phyloP scores from a whole-genome alignment of 2,329 filamentous ascomycete species.

The Fusarium cicatricum region DNA sequence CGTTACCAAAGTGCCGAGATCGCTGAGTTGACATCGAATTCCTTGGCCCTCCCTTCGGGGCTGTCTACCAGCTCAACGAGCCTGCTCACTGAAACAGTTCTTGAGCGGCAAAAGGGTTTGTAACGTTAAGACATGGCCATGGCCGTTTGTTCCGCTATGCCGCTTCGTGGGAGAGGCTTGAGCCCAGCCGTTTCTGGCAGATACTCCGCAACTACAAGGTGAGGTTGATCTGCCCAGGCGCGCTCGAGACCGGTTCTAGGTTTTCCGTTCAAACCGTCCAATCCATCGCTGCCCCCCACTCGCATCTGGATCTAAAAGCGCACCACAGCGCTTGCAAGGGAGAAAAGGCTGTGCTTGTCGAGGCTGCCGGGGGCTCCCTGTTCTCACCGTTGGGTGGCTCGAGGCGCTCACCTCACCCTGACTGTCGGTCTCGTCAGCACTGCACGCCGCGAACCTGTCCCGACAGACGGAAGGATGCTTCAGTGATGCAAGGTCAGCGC shows the following conservation, averaged over 20 bases:
- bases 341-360: constrained; percentile 28
- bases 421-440: constrained; percentile 31
- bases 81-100: constrained; percentile 4
- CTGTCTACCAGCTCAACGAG: constrained; percentile 5
- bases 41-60: neutral
- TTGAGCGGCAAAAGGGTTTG: neutral
- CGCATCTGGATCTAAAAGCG: constrained; percentile 33
- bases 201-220: constrained; percentile 6
- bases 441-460: too few relatives aligned
- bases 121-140: neutral
- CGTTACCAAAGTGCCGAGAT: constrained; percentile 12
- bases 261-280: constrained; percentile 9
- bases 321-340: constrained; percentile 20
- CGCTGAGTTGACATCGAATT: constrained; percentile 26
- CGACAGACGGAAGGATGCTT: constrained; percentile 10
- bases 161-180: constrained; percentile 4
- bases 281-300: constrained; percentile 27
- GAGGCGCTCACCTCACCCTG: constrained; percentile 31
- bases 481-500: constrained; percentile 33
- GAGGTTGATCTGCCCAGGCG: constrained; percentile 9
- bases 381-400: constrained; percentile 1
- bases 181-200: constrained; percentile 22
- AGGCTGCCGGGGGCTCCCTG: constrained; percentile 18
- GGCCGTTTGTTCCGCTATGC: neutral
- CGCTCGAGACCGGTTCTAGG: constrained; percentile 8